Base-by-base conservation (phyloP, 2,329 filamentous ascomycete genomes). In the Aspergillus brunneoviolaceus region DNA sequence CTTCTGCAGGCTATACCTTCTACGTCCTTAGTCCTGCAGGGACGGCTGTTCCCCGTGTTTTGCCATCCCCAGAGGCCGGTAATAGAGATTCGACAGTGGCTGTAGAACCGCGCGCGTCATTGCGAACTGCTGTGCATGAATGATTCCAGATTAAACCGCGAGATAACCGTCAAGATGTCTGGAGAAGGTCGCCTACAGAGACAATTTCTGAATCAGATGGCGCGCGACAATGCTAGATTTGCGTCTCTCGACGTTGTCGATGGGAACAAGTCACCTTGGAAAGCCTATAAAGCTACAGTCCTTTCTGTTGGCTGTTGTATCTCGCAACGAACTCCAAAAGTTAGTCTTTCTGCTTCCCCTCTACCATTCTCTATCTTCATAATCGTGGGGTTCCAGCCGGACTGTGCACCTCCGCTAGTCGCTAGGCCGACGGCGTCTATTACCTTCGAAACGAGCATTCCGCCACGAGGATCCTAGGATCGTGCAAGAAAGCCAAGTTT, bases 21-120 rank as follows among this genome's bases (percentile, higher is more conserved):
- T 50, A 19, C 35, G 55, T 50, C 19, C 49, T 49, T 63, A 57
- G 56, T 47, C 23, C 58, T 59, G 57, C 59, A 63, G 61, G 59
- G 49, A 29, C 47, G 33, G 47, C 45, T 35, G n/a, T 25, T 33
- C 58, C 47, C 60, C 35, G n/a, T 53, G 27, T 33, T 47, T 51
- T 23, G 21, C 33, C 10, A 29, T 19, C 12, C 35, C 27, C 4
- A 42, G 47, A 39, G 16, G 45, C 49, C 51, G 27, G 23, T 21
- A 23, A 23, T 23, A 23, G 14, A 51, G 25, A 14, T n/a, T 16
- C 23, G 14, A 50, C 31, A 5, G 33, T 58, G 54, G 57, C 25
- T 39, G n/a, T n/a, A 55, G 58, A 60, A 59, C 59, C 62, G 62
- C 62, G 62, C 62, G 62, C 62, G 54, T 61, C 59, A 11, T 39